A percentile compares a stretch with the other conserved stretches of the same genome.
Evolutionary conservation across 371 early-diverging fungal genomes (phyloP).

Genomic region (Mortierella sp.): DNA sequence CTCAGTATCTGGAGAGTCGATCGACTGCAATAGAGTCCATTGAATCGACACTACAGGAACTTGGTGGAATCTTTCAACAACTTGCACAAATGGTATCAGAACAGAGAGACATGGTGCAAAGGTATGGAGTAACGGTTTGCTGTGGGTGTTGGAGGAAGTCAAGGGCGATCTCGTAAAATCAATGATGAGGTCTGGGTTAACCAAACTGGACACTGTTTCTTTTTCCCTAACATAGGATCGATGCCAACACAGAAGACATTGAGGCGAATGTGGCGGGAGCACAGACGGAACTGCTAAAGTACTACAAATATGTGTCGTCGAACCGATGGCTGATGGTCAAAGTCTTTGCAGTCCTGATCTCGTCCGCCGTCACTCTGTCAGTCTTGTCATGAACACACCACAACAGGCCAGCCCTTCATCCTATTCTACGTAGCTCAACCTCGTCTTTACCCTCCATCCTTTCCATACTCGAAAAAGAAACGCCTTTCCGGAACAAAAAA

Average conservation of each 20-base stretch:
- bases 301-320: slow-evolving; percentile 88
- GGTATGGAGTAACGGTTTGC: too few relatives aligned
- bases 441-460: too few relatives aligned
- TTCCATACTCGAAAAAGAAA: too few relatives aligned
- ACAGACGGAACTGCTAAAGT: slow-evolving; percentile 89
- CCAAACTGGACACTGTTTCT: neutral
- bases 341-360: slow-evolving; percentile 84
- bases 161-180: too few relatives aligned
- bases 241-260: slow-evolving; percentile 93
- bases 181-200: too few relatives aligned
- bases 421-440: too few relatives aligned
- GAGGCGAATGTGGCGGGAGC: slow-evolving; percentile 93
- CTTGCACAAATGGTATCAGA: slow-evolving; percentile 93
- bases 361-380: slow-evolving; percentile 49
- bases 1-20: slow-evolving; percentile 84
- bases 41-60: slow-evolving; percentile 96
- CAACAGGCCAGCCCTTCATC: too few relatives aligned
- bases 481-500: too few relatives aligned
- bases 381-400: slow-evolving; percentile 39
- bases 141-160: too few relatives aligned
- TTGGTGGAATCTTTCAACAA: slow-evolving; percentile 96
- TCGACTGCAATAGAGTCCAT: slow-evolving; percentile 93
- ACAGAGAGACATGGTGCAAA: slow-evolving; percentile 94
- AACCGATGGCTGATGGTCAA: slow-evolving; percentile 97
- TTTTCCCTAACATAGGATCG: slow-evolving; percentile 71